Conservation (phyloP, 2,329 filamentous ascomycete genomes). For the Tolypocladium ovalisporum region DNA sequence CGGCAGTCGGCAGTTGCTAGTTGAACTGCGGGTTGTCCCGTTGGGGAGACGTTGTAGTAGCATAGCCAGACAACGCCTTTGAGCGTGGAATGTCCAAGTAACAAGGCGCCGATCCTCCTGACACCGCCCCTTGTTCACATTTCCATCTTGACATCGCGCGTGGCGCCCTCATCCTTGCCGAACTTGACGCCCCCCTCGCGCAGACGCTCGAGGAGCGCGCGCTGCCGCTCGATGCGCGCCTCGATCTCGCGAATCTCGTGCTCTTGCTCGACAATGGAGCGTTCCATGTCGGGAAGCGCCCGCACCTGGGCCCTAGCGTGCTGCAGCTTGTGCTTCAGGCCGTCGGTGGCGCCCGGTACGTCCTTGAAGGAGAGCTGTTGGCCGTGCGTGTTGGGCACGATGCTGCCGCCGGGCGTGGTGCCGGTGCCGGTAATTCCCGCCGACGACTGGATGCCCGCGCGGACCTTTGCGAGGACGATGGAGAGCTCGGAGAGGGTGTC, state of each 20-base stretch:
- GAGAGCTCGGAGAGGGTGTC: slow-evolving; percentile 78
- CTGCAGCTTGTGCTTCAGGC: slow-evolving; percentile 73
- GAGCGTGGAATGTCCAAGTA: neutral
- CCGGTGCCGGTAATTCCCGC: slow-evolving; percentile 27
- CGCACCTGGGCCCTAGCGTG: slow-evolving; percentile 59
- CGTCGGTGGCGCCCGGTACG: slow-evolving; percentile 65
- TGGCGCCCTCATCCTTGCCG: slow-evolving; percentile 15
- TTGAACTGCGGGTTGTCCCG: neutral
- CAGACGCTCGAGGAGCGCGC: slow-evolving; percentile 42
- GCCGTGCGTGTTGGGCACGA: slow-evolving; percentile 18
- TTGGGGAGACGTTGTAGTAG: neutral
- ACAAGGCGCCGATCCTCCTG: neutral
- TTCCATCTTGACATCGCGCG: slow-evolving; percentile 28
- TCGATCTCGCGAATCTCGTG: slow-evolving; percentile 59
- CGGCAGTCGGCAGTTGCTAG: neutral
- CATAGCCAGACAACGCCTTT: neutral
- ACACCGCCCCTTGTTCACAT: slow-evolving; percentile 13
- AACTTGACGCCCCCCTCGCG: slow-evolving; percentile 32
- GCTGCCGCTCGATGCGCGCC: slow-evolving; percentile 51
- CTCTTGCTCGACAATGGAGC: slow-evolving; percentile 57
- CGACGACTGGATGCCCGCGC: slow-evolving; percentile 34
- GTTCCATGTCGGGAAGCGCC: slow-evolving; percentile 58
- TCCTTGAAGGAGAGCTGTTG: slow-evolving; percentile 52
- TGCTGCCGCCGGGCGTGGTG: slow-evolving; percentile 22
- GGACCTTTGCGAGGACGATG: slow-evolving; percentile 64